Evolutionary conservation across 305 asterid genomes (phyloP), one percentile per base, ranked within the genome.

Genomic region (Fraxinus sp.): DNA sequence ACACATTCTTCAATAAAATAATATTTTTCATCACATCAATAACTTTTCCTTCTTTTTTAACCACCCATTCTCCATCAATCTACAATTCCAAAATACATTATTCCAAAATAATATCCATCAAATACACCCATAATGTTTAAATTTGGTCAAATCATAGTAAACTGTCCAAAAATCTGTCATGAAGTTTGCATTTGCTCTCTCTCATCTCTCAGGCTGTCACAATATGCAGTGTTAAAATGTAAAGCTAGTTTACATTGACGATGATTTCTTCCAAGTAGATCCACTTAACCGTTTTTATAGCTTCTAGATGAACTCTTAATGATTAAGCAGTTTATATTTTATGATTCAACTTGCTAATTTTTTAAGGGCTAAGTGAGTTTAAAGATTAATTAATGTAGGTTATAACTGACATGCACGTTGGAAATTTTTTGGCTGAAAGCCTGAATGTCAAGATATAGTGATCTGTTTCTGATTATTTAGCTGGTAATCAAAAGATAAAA

Each of bases 301-400:
- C 22, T 70, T 30, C 24, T 30, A 14, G 41, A 70, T 70, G 22
- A 28, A 30, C 36, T 70, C 22, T 28, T 14, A 32, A 70, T 30
- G 41, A 32, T 13, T 70, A 32, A 71, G 76, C 22, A 14, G 76
- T 28, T 30, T 28, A 32, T 28, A 16, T 24, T 22, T 22, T 46
- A 2, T 81, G 18, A 74, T 26, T 68, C 35, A 24, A 32, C 41
- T 71, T 68, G 22, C 36, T 36, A 22, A 77, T 55, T 72, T 78
- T 18, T 78, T 78, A n/a, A 78, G 77, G 41, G 77, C 66, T 20
- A 18, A 64, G 36, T 74, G 36, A 22, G 37, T 68, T 26, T 68
- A 73, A 66, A 70, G 62, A 37, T 10, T 77, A 59, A 55, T 68
- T 68, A 28, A 68, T 26, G 37, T 13, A 68, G 28, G 71, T 62